Base-by-base conservation (phyloP, 2,329 filamentous ascomycete genomes). In the Geosmithia morbida region DNA sequence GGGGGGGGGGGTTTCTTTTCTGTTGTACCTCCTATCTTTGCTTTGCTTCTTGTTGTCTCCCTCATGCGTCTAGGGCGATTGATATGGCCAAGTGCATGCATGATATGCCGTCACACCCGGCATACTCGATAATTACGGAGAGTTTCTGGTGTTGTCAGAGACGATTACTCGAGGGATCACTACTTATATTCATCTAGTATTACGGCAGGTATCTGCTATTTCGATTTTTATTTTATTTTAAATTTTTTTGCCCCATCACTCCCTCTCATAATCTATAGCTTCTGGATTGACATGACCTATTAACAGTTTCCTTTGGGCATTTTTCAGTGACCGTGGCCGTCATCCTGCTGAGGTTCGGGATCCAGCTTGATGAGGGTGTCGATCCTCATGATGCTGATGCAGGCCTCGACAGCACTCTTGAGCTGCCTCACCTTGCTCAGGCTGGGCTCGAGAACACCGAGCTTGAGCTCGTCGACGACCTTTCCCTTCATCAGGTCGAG, bases 301-400 rank as follows among this genome's bases (percentile, higher is more conserved):
- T 57, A 55, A 46, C 19, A 43, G 22, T 40, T 30, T 48, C 29
- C 30, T 52, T 53, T 53, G 41, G 20, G 41, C 45, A n/a, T n/a
- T 41, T 47, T 13, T 30, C 76, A 92, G 70, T 94, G 87, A 48
- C 83, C 87, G 67, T 94, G 87, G 49, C 87, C 88, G 68, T 94
- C 85, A 55, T 79, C 79, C 59, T 81, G 77, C 41, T 70, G 72
- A 71, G 83, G 77, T 72, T 96, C 88, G 17, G 89, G 89, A 73
- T 98, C 92, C 66, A 98, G 71, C 74, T 94, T 94, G 70, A 98
- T 97, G 67, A 98, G 75, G 54, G 92, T 97, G 71, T 98, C 92
- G 63, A 98, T 98, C 60, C 92, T 80, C 92, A 98, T 97, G 64
- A 98, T 97, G 61, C 88, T 86, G 66, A 98, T 94, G 67, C 92